Conservation (phyloP, 1,139 yeast genomes). For the Scheffersomyces lignicola region DNA sequence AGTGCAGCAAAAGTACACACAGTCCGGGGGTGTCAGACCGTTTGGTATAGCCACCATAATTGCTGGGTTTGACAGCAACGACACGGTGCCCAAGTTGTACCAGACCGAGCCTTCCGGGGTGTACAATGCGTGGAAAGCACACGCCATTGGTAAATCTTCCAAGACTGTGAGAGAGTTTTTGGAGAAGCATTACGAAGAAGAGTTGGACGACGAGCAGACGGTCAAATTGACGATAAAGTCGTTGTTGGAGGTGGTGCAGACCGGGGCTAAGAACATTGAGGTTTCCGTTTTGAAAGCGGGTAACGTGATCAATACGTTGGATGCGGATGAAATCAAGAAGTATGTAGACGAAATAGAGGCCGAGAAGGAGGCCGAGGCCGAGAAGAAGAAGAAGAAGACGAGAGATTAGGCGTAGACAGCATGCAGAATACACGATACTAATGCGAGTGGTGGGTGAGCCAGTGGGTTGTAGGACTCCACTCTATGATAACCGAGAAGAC, state of each 20-base stretch:
- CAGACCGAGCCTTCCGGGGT: conserved; percentile 98
- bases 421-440: too few species aligned
- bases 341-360: conserved; percentile 84
- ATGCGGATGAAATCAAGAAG: conserved; percentile 71
- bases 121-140: conserved; percentile 98
- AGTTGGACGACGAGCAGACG: conserved; percentile 66
- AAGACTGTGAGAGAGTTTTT: conserved; percentile 94
- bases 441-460: too few species aligned
- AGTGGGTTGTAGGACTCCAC: too few species aligned
- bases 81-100: conserved; percentile 75
- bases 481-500: too few species aligned
- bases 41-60: conserved; percentile 93
- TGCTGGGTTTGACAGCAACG: conserved; percentile 93
- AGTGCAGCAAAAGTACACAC: conserved; percentile 96
- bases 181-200: conserved; percentile 86
- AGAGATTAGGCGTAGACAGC: conserved; percentile 18
- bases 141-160: conserved; percentile 93
- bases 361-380: conserved; percentile 89
- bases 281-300: conserved; percentile 82
- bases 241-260: conserved; percentile 92
- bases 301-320: conserved; percentile 51
- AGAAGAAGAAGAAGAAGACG: conserved; percentile 67
- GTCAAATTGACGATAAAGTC: conserved; percentile 82
- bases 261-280: conserved; percentile 96
- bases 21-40: conserved; percentile 95